Evolutionary conservation across 805 yeast genomes (phyloP).

Genomic region (Saturnispora serradocipensis): DNA sequence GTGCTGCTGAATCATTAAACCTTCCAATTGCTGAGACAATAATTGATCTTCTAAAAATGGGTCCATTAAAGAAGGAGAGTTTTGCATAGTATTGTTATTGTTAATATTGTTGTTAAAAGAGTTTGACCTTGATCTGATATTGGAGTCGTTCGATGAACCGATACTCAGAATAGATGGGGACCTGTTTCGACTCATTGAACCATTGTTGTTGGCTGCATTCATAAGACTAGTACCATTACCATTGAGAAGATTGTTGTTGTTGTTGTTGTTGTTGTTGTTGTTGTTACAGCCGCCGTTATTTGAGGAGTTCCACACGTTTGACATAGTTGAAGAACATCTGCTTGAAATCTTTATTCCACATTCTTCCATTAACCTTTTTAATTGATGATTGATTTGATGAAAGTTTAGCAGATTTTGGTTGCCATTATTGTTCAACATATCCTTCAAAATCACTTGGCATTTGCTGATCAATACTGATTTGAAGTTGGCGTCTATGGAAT

Average conservation of each 20-base stretch:
- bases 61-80: not conserved
- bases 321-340: slow-evolving; percentile 1
- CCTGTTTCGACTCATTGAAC: slow-evolving; percentile 3
- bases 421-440: slow-evolving; percentile 46
- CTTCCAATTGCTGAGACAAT: slow-evolving; percentile 24
- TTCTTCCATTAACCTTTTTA: slow-evolving; percentile 84
- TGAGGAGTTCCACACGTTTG: slow-evolving; percentile 2
- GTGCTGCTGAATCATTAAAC: slow-evolving; percentile 9
- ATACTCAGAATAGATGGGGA: slow-evolving; percentile 3
- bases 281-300: not conserved
- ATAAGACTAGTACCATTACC: not conserved
- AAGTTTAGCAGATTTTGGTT: slow-evolving; percentile 17
- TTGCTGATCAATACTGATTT: slow-evolving; percentile 52
- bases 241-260: not conserved
- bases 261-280: slow-evolving; percentile 1
- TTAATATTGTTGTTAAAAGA: slow-evolving; percentile 1
- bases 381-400: slow-evolving; percentile 54
- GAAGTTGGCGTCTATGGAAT: slow-evolving; percentile 47
- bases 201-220: slow-evolving; percentile 7
- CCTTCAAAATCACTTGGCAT: slow-evolving; percentile 54
- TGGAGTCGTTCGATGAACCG: not conserved
- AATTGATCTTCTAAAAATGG: slow-evolving; percentile 16
- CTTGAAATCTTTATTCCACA: slow-evolving; percentile 50
- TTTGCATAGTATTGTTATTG: slow-evolving; percentile 3
- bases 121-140: slow-evolving; percentile 6